phyloP scores from a whole-genome alignment of 202 grass and related monocot species.

The Miscanthus sacchariflorus region DNA sequence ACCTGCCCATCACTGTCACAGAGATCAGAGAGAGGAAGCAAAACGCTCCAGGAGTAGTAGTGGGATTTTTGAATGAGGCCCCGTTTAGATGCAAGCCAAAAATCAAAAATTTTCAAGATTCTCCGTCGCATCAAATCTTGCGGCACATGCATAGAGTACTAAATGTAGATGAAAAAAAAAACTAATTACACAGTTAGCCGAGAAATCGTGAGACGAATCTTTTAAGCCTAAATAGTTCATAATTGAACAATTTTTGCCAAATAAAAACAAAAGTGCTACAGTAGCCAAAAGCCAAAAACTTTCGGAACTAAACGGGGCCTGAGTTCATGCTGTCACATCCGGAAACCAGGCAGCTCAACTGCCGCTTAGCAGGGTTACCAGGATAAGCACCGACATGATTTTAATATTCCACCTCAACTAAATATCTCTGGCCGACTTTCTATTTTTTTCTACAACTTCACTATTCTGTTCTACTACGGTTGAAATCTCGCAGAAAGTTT shows the following conservation, averaged over 20 bases:
- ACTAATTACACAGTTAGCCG: too few species aligned
- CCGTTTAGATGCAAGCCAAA: too few species aligned
- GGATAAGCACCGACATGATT: constrained; percentile 46
- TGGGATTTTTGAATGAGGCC: constrained; percentile 25
- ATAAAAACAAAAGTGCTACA: too few species aligned
- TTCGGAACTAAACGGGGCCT: background rate
- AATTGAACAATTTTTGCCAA: too few species aligned
- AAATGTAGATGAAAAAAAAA: too few species aligned
- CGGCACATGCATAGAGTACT: too few species aligned
- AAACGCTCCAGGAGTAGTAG: background rate
- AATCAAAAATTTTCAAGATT: too few species aligned
- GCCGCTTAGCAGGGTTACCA: constrained; percentile 29
- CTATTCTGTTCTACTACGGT: constrained; percentile 29
- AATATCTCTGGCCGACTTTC: background rate
- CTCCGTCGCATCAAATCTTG: too few species aligned
- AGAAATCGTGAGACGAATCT: too few species aligned
- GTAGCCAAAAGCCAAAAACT: too few species aligned
- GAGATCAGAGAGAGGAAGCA: constrained; percentile 23
- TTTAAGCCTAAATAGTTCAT: too few species aligned
- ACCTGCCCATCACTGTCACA: constrained; percentile 41
- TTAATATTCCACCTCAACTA: constrained; percentile 3
- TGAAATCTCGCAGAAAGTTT: constrained; percentile 48
- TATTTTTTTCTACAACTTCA: background rate
- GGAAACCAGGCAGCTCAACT: constrained; percentile 40
- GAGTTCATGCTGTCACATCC: constrained; percentile 39